phyloP scores from a whole-genome alignment of 1,139 yeast species.

The Debaryomyces sp. region DNA sequence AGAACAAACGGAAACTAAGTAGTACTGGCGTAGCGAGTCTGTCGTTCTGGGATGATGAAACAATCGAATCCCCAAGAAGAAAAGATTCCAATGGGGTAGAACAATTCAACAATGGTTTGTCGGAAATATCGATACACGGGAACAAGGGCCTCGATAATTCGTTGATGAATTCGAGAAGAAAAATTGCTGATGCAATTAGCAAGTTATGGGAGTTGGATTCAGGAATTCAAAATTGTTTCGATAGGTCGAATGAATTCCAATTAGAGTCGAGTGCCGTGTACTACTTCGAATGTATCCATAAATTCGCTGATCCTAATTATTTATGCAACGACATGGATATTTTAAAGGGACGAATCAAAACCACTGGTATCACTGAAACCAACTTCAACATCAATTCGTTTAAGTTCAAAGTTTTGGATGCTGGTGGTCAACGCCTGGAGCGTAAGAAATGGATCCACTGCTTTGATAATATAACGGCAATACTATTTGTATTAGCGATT shows the following conservation, averaged over 20 bases:
- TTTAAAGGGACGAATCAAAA: conserved; percentile 86
- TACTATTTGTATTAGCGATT: conserved; percentile 87
- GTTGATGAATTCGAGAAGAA: conserved; percentile 13
- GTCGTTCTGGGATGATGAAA: conserved; percentile 40
- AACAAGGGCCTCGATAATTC: conserved; percentile 2
- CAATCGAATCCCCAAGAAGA: conserved; percentile 4
- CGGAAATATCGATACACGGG: conserved; percentile 8
- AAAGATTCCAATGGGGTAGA: conserved; percentile 10
- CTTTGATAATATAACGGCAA: conserved; percentile 88
- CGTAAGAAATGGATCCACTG: conserved; percentile 96
- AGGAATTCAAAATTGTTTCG: conserved; percentile 66
- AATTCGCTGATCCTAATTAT: conserved; percentile 67
- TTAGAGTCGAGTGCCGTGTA: conserved; percentile 79
- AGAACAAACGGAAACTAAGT: conserved; percentile 48
- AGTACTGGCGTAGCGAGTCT: conserved; percentile 60
- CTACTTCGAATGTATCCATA: conserved; percentile 69
- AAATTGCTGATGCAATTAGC: conserved; percentile 69
- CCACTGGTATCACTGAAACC: conserved; percentile 94
- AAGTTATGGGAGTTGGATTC: conserved; percentile 68
- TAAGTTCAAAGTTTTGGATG: conserved; percentile 81
- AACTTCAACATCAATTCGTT: conserved; percentile 68
- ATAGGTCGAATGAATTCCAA: conserved; percentile 75
- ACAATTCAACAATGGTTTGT: conserved; percentile 13
- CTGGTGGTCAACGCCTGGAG: conserved; percentile 97
- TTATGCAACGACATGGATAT: conserved; percentile 81